Evolutionary conservation across 768 basidiomycete genomes (phyloP).

Genomic region (Auriscalpium orientale): DNA sequence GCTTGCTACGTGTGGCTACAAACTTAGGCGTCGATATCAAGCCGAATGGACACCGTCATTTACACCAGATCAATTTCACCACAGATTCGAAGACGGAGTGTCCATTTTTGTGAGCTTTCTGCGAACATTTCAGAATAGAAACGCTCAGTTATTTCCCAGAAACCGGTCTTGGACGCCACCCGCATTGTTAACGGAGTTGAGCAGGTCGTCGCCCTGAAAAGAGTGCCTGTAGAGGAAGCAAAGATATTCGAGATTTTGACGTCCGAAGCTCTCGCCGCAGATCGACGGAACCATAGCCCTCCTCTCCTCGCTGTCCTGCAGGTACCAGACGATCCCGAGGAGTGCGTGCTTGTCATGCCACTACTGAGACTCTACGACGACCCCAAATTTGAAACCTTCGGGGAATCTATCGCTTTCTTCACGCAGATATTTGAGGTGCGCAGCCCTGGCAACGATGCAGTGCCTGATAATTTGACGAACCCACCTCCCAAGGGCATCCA

Average conservation of each 20-base stretch:
- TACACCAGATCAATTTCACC: not conserved
- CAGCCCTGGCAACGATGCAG: not conserved
- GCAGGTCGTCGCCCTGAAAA: constrained; percentile 15
- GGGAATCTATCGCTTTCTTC: constrained; percentile 20
- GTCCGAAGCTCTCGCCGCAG: not conserved
- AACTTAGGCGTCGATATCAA: constrained; percentile 7
- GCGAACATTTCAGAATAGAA: not conserved
- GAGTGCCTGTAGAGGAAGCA: constrained; percentile 5
- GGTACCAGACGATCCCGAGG: constrained; percentile 4
- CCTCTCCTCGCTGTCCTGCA: constrained; percentile 13
- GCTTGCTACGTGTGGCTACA: constrained; percentile 1
- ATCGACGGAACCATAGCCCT: constrained; percentile 19
- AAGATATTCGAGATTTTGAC: constrained; percentile 2
- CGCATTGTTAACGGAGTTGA: constrained; percentile 8
- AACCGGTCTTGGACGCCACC: constrained; percentile 11
- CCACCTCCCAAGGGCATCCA: constrained; percentile 12
- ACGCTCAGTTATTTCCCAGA: not conserved
- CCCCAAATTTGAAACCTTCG: constrained; percentile 20
- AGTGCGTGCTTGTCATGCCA: constrained; percentile 17
- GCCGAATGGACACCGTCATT: constrained; percentile 9
- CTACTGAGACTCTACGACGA: constrained; percentile 12
- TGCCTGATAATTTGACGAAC: not conserved
- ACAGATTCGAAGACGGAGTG: not conserved
- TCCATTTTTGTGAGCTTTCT: not conserved
- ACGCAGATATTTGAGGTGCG: constrained; percentile 18